A percentile compares a stretch with the other conserved stretches of the same genome.
phyloP scores from a whole-genome alignment of 495 filamentous ascomycete species.

The Trichoderma parareesei region DNA sequence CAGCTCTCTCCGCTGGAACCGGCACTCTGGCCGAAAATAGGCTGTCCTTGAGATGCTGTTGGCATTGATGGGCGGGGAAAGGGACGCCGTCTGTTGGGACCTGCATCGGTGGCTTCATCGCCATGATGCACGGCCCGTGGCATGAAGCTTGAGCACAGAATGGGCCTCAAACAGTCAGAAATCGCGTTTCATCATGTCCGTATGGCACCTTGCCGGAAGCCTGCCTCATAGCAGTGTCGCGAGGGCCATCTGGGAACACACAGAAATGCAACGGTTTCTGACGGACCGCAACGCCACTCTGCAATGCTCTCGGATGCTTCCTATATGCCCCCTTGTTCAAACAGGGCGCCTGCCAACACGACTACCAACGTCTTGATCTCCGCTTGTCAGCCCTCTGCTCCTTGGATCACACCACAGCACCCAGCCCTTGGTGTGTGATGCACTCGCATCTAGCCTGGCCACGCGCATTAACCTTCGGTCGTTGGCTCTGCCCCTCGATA shows the following conservation, averaged over 20 bases:
- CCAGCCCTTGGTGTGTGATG: slow-evolving; percentile 31
- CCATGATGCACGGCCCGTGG: background rate
- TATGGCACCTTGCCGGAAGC: slow-evolving; percentile 15
- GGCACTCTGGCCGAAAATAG: slow-evolving; percentile 48
- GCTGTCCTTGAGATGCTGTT: slow-evolving; percentile 36
- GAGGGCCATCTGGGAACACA: slow-evolving; percentile 29
- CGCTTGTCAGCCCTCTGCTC: slow-evolving; percentile 20
- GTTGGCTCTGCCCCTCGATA: slow-evolving; percentile 32
- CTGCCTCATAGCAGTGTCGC: slow-evolving; percentile 14
- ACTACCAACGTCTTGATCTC: slow-evolving; percentile 18
- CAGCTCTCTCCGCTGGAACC: slow-evolving; percentile 49
- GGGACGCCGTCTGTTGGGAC: slow-evolving; percentile 27
- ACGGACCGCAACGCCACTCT: slow-evolving; percentile 23
- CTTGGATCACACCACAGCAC: slow-evolving; percentile 36
- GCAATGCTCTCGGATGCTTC: slow-evolving; percentile 28
- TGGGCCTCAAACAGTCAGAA: slow-evolving; percentile 36
- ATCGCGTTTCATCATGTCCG: slow-evolving; percentile 19
- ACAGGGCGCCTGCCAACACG: background rate
- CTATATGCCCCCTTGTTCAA: background rate
- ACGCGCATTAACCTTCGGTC: slow-evolving; percentile 71
- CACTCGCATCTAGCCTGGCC: slow-evolving; percentile 42
- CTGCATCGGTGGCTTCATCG: slow-evolving; percentile 17
- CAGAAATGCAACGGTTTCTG: slow-evolving; percentile 27
- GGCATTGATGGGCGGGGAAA: slow-evolving; percentile 23
- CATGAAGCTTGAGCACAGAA: slow-evolving; percentile 26